Percentiles rank a stretch among this genome's conserved stretches.
These are phyloP conservation scores for Gastrolobium bilobum DNA, from an alignment of 306 rosid species.

Conservation along the genomic window DNA sequence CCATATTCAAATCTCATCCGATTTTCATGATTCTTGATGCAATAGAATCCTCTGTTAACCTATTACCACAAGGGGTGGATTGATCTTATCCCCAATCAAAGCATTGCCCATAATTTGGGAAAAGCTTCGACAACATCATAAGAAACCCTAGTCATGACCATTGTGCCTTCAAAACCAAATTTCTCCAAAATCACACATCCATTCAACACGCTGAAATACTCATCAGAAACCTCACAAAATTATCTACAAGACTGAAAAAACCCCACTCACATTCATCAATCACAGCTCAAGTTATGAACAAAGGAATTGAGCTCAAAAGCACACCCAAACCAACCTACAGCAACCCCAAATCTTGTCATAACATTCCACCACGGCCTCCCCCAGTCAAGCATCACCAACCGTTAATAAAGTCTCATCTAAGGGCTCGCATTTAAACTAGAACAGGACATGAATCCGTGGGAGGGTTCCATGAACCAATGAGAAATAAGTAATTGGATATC, in stretches of 20 bases:
- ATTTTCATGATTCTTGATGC: conserved; percentile 58
- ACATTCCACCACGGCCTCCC: conserved; percentile 43
- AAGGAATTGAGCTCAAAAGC: conserved; percentile 73
- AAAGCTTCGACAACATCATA: conserved; percentile 64
- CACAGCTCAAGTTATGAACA: conserved; percentile 41
- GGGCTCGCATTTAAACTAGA: conserved; percentile 67
- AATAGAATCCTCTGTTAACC: conserved; percentile 56
- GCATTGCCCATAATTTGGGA: conserved; percentile 53
- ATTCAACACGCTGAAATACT: background rate
- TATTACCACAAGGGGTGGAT: background rate
- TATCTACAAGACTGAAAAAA: conserved; percentile 50
- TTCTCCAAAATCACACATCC: conserved; percentile 43
- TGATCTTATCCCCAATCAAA: background rate
- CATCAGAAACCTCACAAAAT: conserved; percentile 71
- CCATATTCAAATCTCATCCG: conserved; percentile 42
- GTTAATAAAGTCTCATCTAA: conserved; percentile 64
- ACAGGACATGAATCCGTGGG: conserved; percentile 66
- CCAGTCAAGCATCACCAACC: conserved; percentile 46
- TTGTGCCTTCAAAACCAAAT: conserved; percentile 59
- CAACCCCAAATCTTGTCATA: background rate
- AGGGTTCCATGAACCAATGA: conserved; percentile 62
- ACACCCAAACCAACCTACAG: conserved; percentile 59
- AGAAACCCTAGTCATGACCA: conserved; percentile 76
- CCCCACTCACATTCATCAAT: background rate
- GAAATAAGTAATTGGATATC: conserved; percentile 51